Evolutionary conservation across 441 rosid species (phyloP).

Genomic region (Populus hybrid): DNA sequence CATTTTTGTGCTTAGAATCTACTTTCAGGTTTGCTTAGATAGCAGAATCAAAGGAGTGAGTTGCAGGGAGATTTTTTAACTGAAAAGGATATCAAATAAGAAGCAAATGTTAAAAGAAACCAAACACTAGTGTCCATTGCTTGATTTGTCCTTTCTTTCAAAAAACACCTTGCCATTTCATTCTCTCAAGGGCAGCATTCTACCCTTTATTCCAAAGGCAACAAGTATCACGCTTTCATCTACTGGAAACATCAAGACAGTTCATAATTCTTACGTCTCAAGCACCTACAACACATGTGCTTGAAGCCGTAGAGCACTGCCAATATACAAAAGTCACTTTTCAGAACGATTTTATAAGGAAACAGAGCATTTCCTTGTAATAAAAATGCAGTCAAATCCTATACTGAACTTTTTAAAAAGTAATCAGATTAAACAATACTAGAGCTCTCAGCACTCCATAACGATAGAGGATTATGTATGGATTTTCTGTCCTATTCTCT

Average conservation of each 20-base stretch:
- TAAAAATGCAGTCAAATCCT: slow-evolving; percentile 6
- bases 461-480: background rate
- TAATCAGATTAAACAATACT: background rate
- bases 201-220: background rate
- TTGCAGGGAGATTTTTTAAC: background rate
- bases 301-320: slow-evolving; percentile 17
- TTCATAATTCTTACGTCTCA: background rate
- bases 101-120: too few species aligned
- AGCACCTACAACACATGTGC: background rate
- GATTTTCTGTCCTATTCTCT: slow-evolving; percentile 4
- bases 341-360: background rate
- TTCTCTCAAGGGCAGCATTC: background rate
- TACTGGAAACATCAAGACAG: background rate
- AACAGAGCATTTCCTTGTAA: background rate
- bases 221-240: background rate
- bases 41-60: background rate
- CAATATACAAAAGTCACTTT: slow-evolving; percentile 1
- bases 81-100: too few species aligned
- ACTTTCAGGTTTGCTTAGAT: background rate
- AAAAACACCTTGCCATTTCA: background rate
- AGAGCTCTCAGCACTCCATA: background rate
- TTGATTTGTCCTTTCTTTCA: background rate
- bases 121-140: too few species aligned
- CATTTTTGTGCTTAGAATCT: background rate
- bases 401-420: slow-evolving; percentile 1